Percentiles rank a stretch among this genome's conserved stretches.
phyloP scores from a whole-genome alignment of 148 eudicot genomes.

The Spergularia marina region DNA sequence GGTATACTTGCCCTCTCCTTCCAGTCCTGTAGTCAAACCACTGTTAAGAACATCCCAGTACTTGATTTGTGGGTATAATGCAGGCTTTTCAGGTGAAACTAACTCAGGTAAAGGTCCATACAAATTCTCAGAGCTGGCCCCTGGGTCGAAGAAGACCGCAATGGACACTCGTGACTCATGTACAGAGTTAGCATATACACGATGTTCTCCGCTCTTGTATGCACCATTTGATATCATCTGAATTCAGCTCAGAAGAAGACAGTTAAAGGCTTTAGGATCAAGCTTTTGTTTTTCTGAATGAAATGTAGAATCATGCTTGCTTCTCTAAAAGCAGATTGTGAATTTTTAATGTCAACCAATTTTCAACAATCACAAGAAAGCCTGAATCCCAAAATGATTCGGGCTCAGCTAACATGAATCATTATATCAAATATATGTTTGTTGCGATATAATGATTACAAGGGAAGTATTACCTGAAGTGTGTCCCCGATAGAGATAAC shows the following conservation, averaged over 20 bases:
- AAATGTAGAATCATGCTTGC: too few species aligned
- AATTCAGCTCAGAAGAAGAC: neutral
- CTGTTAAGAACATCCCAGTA: conserved; percentile 38
- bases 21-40: conserved; percentile 43
- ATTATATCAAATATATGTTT: too few species aligned
- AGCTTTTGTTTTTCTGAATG: too few species aligned
- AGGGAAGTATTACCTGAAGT: conserved; percentile 33
- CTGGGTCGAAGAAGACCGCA: conserved; percentile 54
- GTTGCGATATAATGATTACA: too few species aligned
- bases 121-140: conserved; percentile 33
- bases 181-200: conserved; percentile 53
- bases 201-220: conserved; percentile 71
- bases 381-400: neutral
- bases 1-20: conserved; percentile 49
- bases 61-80: conserved; percentile 38
- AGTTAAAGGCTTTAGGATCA: neutral
- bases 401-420: neutral
- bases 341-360: too few species aligned
- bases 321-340: too few species aligned
- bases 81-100: conserved; percentile 47
- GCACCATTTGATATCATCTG: conserved; percentile 68
- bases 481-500: conserved; percentile 45
- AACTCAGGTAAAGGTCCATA: conserved; percentile 67
- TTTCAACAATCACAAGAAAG: neutral
- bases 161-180: conserved; percentile 45